These are phyloP conservation scores for Aureobasidium sp. DNA, from an alignment of 2,329 filamentous ascomycete species.

Conservation along the genomic window DNA sequence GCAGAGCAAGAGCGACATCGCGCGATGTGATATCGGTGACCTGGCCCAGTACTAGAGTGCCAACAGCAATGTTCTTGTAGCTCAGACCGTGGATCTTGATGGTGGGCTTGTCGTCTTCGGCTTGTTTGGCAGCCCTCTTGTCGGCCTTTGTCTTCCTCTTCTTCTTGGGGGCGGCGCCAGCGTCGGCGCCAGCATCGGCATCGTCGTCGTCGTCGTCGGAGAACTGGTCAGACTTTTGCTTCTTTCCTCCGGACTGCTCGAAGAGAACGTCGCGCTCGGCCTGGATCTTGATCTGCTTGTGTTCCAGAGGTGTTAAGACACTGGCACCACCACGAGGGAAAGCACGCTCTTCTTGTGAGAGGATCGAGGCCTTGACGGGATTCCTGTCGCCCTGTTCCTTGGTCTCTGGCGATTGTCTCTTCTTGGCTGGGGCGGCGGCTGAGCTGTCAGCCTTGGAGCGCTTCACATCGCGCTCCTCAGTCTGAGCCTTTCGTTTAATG, in stretches of 20 bases:
- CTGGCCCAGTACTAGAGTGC: constrained; percentile 81
- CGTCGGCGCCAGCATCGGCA: constrained; percentile 27
- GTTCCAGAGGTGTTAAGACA: constrained; percentile 83
- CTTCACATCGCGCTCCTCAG: constrained; percentile 31
- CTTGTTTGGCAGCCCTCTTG: constrained; percentile 32
- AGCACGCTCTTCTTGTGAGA: constrained; percentile 73
- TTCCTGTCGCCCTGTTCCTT: constrained; percentile 24
- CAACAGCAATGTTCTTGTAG: constrained; percentile 69
- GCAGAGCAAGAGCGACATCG: constrained; percentile 73
- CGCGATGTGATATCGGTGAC: constrained; percentile 72
- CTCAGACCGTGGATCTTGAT: constrained; percentile 80
- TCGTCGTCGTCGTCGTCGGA: constrained; percentile 36
- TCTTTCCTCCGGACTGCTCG: constrained; percentile 66
- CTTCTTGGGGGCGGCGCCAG: constrained; percentile 41
- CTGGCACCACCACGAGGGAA: constrained; percentile 92
- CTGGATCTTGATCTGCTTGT: constrained; percentile 92
- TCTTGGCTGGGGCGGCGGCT: constrained; percentile 3
- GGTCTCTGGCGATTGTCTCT: constrained; percentile 24
- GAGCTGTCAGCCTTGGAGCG: constrained; percentile 26
- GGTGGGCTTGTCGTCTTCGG: constrained; percentile 38
- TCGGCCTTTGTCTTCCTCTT: constrained; percentile 42
- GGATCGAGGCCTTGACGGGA: constrained; percentile 36
- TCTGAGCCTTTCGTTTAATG: constrained; percentile 40
- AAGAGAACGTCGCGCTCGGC: constrained; percentile 87
- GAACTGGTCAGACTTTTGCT: constrained; percentile 42